These are phyloP conservation scores for Emericellopsis atlantica DNA, from an alignment of 2,329 filamentous ascomycete species.

Conservation along the genomic window DNA sequence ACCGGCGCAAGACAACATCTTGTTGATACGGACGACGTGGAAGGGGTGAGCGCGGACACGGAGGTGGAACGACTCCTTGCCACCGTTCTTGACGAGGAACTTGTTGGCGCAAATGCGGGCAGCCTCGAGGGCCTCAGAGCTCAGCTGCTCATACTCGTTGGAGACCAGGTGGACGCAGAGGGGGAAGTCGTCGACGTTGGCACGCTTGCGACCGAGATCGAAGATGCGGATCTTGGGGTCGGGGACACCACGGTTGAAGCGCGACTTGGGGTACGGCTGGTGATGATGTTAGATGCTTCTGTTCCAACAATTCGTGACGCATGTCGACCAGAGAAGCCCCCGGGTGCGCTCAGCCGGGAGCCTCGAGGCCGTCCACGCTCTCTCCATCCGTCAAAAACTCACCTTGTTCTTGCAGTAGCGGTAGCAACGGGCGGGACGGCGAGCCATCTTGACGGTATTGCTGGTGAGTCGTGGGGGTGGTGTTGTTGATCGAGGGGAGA, in stretches of 20 bases:
- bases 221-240: constrained; percentile 88
- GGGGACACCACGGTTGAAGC: constrained; percentile 99
- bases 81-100: constrained; percentile 64
- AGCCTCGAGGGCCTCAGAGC: constrained; percentile 97
- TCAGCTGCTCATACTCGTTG: constrained; percentile 99
- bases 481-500: constrained; percentile 21
- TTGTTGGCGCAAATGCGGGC: constrained; percentile 99
- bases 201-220: constrained; percentile 97
- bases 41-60: constrained; percentile 88
- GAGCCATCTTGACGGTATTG: constrained; percentile 84
- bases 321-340: too few relatives aligned
- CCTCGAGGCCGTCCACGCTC: too few relatives aligned
- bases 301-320: too few relatives aligned
- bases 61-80: constrained; percentile 65
- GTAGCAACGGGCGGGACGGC: constrained; percentile 98
- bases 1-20: constrained; percentile 99
- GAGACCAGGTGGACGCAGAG: constrained; percentile 98
- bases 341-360: too few relatives aligned
- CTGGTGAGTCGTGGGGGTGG: constrained; percentile 13
- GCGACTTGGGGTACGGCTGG: constrained; percentile 96
- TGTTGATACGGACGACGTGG: constrained; percentile 99
- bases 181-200: constrained; percentile 98
- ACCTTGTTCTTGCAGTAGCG: constrained; percentile 99
- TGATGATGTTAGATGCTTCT: constrained; percentile 3
- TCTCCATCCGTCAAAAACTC: constrained; percentile 24